Conservation (phyloP, 225 moss, liverwort and hornwort genomes). For the Bryum argenteum region DNA sequence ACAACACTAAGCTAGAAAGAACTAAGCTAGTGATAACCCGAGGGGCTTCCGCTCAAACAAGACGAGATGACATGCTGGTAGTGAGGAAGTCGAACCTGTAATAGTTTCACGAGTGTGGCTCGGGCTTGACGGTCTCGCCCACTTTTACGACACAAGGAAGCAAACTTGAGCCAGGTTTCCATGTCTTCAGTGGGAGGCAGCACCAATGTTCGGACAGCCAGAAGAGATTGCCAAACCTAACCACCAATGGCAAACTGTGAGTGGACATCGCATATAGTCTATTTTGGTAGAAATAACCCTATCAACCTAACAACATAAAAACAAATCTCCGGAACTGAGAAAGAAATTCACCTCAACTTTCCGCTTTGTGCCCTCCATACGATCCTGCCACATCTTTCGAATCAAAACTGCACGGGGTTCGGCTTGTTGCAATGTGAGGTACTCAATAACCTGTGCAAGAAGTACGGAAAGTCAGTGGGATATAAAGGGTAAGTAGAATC, state of each 20-base stretch:
- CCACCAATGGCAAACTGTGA: constrained; percentile 20
- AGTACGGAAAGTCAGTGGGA: constrained; percentile 20
- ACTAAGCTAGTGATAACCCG: neutral
- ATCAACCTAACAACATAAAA: constrained; percentile 1
- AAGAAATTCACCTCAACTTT: constrained; percentile 84
- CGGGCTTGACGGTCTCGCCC: constrained; percentile 83
- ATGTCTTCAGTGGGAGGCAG: constrained; percentile 78
- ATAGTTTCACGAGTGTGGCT: constrained; percentile 78
- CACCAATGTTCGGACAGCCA: constrained; percentile 90
- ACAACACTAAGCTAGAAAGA: neutral
- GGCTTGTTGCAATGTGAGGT: constrained; percentile 45
- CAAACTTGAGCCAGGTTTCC: constrained; percentile 98
- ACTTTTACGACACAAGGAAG: constrained; percentile 97
- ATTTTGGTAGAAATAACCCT: neutral
- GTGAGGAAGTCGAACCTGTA: constrained; percentile 57
- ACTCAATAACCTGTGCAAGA: constrained; percentile 86
- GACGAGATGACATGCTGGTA: constrained; percentile 6
- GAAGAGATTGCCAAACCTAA: constrained; percentile 98
- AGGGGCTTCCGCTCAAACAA: neutral
- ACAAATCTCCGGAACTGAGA: constrained; percentile 5
- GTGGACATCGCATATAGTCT: neutral
- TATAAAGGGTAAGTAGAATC: neutral
- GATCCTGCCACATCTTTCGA: constrained; percentile 92
- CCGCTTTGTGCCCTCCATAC: constrained; percentile 91
- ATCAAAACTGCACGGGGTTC: constrained; percentile 75